Base-by-base conservation (phyloP, 441 rosid genomes). In the Hura crepitans region DNA sequence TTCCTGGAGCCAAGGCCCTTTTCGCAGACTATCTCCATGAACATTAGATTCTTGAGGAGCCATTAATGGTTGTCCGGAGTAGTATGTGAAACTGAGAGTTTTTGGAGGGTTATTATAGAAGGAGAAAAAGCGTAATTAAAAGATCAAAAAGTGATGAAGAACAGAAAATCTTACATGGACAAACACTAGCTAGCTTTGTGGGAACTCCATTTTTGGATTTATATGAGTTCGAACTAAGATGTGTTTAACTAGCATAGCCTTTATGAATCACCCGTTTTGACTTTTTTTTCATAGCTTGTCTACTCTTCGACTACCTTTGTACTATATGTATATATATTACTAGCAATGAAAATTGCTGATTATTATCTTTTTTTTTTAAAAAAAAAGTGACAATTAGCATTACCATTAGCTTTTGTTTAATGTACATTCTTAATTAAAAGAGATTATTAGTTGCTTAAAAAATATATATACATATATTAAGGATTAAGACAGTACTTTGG, bases 1-100 rank as follows among this genome's bases (percentile, higher is more conserved):
- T 72, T 82, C 89, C 79, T 84, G 82, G 0, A 79, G 81, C 97
- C 94, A 89, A 57, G 86, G 81, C 54, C 94, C 94, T 80, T 79
- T 85, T 5, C 81, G 78, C 75, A 79, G 49, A n/a, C 68, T 79
- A 37, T 83, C 82, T 42, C 72, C 81, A 71, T 71, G 81, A 79
- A 67, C 56, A 49, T 71, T 11, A 31, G 30, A 55, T 39, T 27
- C 76, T 75, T 57, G 57, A 33, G 13, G 46, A 71, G 73, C 62
- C 78, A 74, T 78, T 59, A 5, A 12, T 68, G n/a, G 9, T 23
- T 65, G 12, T 42, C 12, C 27, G 46, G 27, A 31, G 13, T 46
- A 17, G 27, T 50, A 50, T n/a, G 25, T n/a, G 55, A 22, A 20
- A 2, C 7, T 50, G 23, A 25, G 49, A 68, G 72, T 14, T 50